A percentile compares a stretch with the other conserved stretches of the same genome.
These are phyloP conservation scores for Leccinum variicolor DNA, from an alignment of 768 basidiomycete genomes.

Conservation along the genomic window DNA sequence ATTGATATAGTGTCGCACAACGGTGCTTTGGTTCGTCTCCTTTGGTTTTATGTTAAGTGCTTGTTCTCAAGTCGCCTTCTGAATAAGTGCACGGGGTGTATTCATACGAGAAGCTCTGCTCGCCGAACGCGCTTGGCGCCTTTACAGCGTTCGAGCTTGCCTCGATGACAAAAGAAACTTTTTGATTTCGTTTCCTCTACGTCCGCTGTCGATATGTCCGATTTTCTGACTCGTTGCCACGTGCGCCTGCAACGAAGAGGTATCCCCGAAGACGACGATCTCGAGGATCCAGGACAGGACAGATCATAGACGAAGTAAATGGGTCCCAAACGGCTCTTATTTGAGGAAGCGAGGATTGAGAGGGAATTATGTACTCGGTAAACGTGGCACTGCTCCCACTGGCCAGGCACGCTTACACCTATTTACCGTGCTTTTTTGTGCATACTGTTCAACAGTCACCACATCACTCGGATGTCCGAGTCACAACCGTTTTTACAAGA, in stretches of 20 bases:
- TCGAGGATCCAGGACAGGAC: conserved; percentile 69
- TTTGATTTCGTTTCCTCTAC: conserved; percentile 94
- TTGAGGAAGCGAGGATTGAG: conserved; percentile 82
- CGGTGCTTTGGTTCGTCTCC: conserved; percentile 82
- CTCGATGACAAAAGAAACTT: conserved; percentile 66
- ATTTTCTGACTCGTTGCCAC: conserved; percentile 69
- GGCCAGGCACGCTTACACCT: too few species aligned
- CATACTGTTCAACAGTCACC: too few species aligned
- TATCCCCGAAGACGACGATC: conserved; percentile 81
- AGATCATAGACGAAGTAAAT: conserved; percentile 97
- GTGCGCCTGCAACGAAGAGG: conserved; percentile 49
- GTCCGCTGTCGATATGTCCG: conserved; percentile 86
- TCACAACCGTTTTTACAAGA: neutral
- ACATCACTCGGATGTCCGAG: too few species aligned
- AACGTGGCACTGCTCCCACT: too few species aligned
- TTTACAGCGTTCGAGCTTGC: too few species aligned
- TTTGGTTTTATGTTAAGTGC: neutral
- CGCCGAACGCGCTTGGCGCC: conserved; percentile 91
- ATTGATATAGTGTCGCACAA: conserved; percentile 89
- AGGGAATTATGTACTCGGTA: conserved; percentile 34
- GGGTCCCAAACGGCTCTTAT: conserved; percentile 94
- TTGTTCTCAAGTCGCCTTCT: neutral
- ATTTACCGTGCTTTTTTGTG: too few species aligned
- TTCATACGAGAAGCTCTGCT: conserved; percentile 89
- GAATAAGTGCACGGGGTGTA: conserved; percentile 96